Conservation (phyloP, 177 flowering plant species). For the Telopea speciosissima region DNA sequence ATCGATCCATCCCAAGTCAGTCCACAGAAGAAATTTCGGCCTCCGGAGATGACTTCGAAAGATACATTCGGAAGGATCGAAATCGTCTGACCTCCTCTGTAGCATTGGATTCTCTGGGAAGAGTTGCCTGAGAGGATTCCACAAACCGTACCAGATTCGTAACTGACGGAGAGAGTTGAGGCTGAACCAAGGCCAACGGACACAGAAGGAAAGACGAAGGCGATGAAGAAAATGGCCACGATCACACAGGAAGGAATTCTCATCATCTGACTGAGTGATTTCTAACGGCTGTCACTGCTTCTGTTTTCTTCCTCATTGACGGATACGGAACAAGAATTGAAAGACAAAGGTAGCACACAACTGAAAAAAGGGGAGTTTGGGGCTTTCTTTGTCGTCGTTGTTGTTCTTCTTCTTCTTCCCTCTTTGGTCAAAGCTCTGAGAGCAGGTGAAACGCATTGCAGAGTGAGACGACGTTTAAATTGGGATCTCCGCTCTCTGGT, state of each 20-base stretch:
- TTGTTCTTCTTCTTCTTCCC: no score
- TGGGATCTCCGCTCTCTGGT: no score
- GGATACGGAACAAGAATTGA: neutral
- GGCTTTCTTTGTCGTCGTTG: no score
- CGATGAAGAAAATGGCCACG: slow-evolving; percentile 14
- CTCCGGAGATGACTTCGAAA: slow-evolving; percentile 64
- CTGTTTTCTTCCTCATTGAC: slow-evolving; percentile 10
- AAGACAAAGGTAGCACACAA: no score
- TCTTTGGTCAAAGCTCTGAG: no score
- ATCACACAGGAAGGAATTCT: slow-evolving; percentile 15
- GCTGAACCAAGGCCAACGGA: slow-evolving; percentile 48
- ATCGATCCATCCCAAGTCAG: slow-evolving; percentile 52
- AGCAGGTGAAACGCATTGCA: no score
- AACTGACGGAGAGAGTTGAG: slow-evolving; percentile 62
- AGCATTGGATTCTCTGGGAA: slow-evolving; percentile 35
- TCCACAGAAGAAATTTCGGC: slow-evolving; percentile 60
- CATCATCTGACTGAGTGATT: slow-evolving; percentile 29
- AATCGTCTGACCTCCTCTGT: slow-evolving; percentile 16
- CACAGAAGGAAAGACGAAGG: slow-evolving; percentile 7
- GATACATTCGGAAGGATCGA: slow-evolving; percentile 41
- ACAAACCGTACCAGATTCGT: slow-evolving; percentile 49
- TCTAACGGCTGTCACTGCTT: neutral
- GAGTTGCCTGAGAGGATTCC: slow-evolving; percentile 42
- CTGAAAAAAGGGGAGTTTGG: no score
- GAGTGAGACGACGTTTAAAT: no score